Evolutionary conservation across 2,329 filamentous ascomycete species (phyloP).

Genomic region (Fusarium sp.): DNA sequence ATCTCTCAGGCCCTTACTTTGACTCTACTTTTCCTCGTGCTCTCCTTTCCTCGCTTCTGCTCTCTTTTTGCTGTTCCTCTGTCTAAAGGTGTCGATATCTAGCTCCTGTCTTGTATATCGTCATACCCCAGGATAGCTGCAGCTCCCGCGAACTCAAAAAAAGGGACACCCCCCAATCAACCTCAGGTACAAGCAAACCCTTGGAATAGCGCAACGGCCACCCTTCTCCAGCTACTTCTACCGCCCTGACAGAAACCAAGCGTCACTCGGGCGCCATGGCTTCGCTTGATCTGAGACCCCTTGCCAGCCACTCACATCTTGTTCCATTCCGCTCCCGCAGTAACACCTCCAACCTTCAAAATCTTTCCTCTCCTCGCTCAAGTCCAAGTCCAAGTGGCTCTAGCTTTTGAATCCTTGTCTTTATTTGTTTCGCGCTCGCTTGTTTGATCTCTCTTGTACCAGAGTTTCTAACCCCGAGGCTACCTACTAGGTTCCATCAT

Average conservation of each 20-base stretch:
- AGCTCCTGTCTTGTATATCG: constrained; percentile 17
- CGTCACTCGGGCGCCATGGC: constrained; percentile 32
- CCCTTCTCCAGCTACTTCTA: not conserved
- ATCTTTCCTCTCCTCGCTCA: constrained; percentile 5
- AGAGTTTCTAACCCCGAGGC: constrained; percentile 22
- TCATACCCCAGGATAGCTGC: constrained; percentile 17
- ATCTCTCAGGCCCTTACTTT: constrained; percentile 9
- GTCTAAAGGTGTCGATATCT: not conserved
- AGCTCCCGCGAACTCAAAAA: constrained; percentile 18
- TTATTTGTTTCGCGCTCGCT: constrained; percentile 4
- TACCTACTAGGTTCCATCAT: constrained; percentile 18
- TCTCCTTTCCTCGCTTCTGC: not conserved
- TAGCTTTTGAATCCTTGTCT: constrained; percentile 10
- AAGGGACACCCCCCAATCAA: not conserved
- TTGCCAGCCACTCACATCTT: constrained; percentile 34
- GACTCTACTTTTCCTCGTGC: not conserved
- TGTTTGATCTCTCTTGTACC: not conserved
- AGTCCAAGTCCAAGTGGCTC: constrained; percentile 3
- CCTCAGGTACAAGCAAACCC: constrained; percentile 30
- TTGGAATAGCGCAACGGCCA: constrained; percentile 21
- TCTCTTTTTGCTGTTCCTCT: not conserved
- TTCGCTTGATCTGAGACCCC: constrained; percentile 27
- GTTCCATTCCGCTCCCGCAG: constrained; percentile 23
- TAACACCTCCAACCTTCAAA: constrained; percentile 24
- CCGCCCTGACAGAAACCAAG: constrained; percentile 29